phyloP scores from a whole-genome alignment of 345 rosid species.

The Populus alba region DNA sequence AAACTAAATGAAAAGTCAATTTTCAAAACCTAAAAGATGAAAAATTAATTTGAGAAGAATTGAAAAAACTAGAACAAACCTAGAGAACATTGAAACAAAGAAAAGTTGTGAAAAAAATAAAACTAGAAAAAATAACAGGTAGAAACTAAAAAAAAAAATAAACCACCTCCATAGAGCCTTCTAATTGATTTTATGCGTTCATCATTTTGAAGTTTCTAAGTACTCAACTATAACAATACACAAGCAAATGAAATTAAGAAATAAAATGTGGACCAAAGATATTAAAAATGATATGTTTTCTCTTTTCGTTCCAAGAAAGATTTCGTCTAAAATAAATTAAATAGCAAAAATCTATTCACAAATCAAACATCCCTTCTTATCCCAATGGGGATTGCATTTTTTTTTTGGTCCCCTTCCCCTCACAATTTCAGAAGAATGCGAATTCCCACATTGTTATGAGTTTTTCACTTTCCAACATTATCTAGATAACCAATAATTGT shows the following conservation, averaged over 20 bases:
- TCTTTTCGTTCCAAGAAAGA: neutral
- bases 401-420: neutral
- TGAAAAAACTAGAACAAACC: no score
- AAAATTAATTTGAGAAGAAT: no score
- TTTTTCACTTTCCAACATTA: neutral
- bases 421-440: neutral
- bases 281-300: neutral
- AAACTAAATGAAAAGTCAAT: no score
- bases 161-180: no score
- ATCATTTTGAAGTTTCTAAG: neutral
- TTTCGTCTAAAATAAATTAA: neutral
- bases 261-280: neutral
- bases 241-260: neutral
- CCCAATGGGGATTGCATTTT: neutral
- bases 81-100: no score
- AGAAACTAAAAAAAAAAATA: no score
- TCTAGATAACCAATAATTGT: slow-evolving; percentile 29
- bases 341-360: slow-evolving; percentile 19
- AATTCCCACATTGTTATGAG: neutral
- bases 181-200: neutral
- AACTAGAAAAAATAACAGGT: no score
- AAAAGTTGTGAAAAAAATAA: no score
- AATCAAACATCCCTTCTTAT: neutral
- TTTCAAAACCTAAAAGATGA: neutral
- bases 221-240: neutral